Evolutionary conservation across 495 filamentous ascomycete species (phyloP), one percentile per base, ranked within the genome.

Genomic region (Beverwykella pulmonaria): DNA sequence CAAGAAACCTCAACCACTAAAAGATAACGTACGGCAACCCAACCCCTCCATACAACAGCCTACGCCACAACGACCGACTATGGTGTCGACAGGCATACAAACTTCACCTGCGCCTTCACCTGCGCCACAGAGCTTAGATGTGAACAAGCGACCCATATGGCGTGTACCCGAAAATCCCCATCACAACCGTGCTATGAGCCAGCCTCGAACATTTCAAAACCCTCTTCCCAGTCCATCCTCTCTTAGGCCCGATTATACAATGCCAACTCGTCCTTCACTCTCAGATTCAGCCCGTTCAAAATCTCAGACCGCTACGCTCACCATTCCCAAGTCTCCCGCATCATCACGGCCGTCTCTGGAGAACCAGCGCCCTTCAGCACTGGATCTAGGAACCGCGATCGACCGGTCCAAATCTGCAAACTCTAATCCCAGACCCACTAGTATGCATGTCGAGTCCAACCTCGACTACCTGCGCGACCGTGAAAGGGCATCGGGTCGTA

Each of bases 81-180:
- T 94, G 88, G 87, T 96, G n/a, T 97, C 94, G 2, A 94, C 88
- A 14, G 94, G 93, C 32, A 96, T 92, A 1, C 96, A 95, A 90
- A 96, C 93, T 26, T 89, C 88, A 25, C 89, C 86, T 20, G 81
- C 90, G 8, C 82, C 84, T n/a, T 83, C 87, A 23, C 85, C 87
- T 39, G 78, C 76, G 20, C 72, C 79, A 65, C 82, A 76, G 22
- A 44, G 3, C 2, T n/a, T n/a, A 9, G 69, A 76, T 25, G 62
- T 76, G 1, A 74, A 62, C 53, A 71, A 71, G 32, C 54, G 67
- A 17, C 74, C 77, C 1, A 74, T 78, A 1, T 77, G 74, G 73
- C 73, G 73, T 20, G 68, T 78, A n/a, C 75, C 77, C 15, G 55
- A 62, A 0, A 19, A 53, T 44, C n/a, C 46, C 14, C 58, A 71